Evolutionary conservation across 352 stramenopile species (phyloP), one percentile per base, ranked within the genome.

Genomic region (Globisporangium spiculum): DNA sequence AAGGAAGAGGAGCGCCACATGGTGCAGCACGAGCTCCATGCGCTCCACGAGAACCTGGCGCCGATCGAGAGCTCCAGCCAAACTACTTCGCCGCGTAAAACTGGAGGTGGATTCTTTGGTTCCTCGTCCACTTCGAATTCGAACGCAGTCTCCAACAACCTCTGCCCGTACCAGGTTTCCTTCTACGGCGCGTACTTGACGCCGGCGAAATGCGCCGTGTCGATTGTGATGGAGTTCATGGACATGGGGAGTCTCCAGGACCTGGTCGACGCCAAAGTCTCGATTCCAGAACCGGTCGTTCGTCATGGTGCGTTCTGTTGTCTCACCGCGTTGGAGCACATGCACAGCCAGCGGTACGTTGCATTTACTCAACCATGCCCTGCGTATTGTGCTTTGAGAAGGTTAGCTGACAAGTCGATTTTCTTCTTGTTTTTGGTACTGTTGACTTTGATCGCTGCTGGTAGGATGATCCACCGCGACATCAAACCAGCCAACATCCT

Each of bases 171-270:
- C 62, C 76, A 97, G 4, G 88, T 98, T n/a, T 76, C 78, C 2
- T 98, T 98, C 69, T 94, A 96, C 59, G 91, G 93, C 20, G 92
- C 90, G 8, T 98, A 94, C 65, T 68, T 91, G 8, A 91, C 88
- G 26, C 80, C 86, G 8, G 71, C 88, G 0, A 83, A 89, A 58
- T 84, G 86, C 27, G 85, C 79, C 0, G 79, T 98, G 32, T 92
- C 80, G 27, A 91, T 98, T 26, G 90, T 96, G 50, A 94, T 98
- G 81, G 92, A 98, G 68, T 97, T 97, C 53, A 98, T 98, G 92
- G 86, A 98, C 57, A 86, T 91, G 65, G 92, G 92, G 20, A 96
- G 86, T 48, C 70, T 97, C 0, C 88, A 97, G 62, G 85, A 94
- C 36, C 70, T 92, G 1, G 62, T 92, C 8, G 78, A 89, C n/a